Base-by-base conservation (phyloP, 78 protist genomes). In the Protostelium mycophagum region DNA sequence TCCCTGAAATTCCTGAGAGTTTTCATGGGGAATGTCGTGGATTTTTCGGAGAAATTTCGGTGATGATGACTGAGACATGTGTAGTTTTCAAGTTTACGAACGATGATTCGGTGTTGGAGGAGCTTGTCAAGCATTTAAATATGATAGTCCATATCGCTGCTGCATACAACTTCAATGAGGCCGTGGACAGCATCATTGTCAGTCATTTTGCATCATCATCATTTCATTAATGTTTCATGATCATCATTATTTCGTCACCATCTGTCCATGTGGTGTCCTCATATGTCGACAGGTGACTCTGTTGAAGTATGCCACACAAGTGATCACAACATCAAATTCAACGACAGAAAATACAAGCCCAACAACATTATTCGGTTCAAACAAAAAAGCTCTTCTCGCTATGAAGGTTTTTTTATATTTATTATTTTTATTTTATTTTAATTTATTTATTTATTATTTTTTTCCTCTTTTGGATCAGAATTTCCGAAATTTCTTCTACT, bases 341-440 rank as follows among this genome's bases (percentile, higher is more conserved):
- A 23, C 86, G 36, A 34, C 38, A 10, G 10, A 84, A 23, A 28
- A 29, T 23, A 28, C 37, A 1, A 37, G 88, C 37, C 37, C 37
- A 9, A 37, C 88, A 10, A 34, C 35, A 23, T 29, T 34, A 29
- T 88, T 88, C 28, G 90, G 90, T 10, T 89, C 84, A 25, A 88
- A 88, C 86, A 29, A 88, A 25, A 88, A 88, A 10, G 86, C 90
- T 29, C 90, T 51, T 23, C 5, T 88, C 36, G 90, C 90, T 5
- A 63, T 35, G 37, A 51, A 83, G 37, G n/a, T n/a, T n/a, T n/a
- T n/a, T n/a, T n/a, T n/a, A n/a, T n/a, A n/a, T n/a, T n/a, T n/a
- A n/a, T n/a, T n/a, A n/a, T n/a, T n/a, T n/a, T n/a, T n/a, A n/a
- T n/a, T n/a, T n/a, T n/a, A n/a, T n/a, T n/a, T n/a, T n/a, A n/a